Conservation (phyloP, 2,329 filamentous ascomycete genomes). For the Exophiala viscosa region DNA sequence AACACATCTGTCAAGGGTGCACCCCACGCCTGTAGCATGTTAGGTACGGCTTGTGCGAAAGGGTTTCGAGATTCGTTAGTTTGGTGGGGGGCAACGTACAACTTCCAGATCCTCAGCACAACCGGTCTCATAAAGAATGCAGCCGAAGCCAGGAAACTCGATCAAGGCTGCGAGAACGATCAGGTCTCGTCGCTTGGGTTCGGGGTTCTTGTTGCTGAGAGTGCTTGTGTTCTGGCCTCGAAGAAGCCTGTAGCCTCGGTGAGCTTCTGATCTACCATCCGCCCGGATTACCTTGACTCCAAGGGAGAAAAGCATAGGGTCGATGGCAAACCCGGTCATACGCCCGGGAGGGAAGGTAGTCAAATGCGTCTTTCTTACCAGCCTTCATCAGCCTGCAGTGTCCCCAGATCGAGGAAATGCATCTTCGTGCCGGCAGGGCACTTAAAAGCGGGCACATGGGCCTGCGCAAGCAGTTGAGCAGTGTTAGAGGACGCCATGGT, state of each 20-base stretch:
- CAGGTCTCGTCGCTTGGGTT: constrained; percentile 42
- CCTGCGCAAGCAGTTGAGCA: background rate
- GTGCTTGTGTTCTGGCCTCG: constrained; percentile 41
- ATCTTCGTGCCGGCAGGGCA: constrained; percentile 48
- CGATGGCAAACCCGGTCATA: background rate
- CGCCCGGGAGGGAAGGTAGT: background rate
- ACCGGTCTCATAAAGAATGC: constrained; percentile 48
- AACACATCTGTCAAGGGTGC: constrained; percentile 39
- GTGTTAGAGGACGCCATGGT: background rate
- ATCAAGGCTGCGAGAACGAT: constrained; percentile 44
- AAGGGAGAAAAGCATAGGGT: no score
- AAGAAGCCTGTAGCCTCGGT: constrained; percentile 31
- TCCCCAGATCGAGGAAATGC: constrained; percentile 45
- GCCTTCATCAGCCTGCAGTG: constrained; percentile 46
- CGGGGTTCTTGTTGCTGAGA: constrained; percentile 35
- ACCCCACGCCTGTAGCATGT: constrained; percentile 33
- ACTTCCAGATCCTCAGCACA: constrained; percentile 39
- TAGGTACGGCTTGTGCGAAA: background rate
- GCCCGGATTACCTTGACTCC: no score
- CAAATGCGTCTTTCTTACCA: constrained; percentile 32
- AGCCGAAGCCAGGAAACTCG: constrained; percentile 42
- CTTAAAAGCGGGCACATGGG: constrained; percentile 26
- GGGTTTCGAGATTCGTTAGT: background rate
- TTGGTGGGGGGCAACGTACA: constrained; percentile 26
- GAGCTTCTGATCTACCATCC: background rate